Evolutionary conservation across 768 basidiomycete species (phyloP).

Genomic region (Obba rivulosa): DNA sequence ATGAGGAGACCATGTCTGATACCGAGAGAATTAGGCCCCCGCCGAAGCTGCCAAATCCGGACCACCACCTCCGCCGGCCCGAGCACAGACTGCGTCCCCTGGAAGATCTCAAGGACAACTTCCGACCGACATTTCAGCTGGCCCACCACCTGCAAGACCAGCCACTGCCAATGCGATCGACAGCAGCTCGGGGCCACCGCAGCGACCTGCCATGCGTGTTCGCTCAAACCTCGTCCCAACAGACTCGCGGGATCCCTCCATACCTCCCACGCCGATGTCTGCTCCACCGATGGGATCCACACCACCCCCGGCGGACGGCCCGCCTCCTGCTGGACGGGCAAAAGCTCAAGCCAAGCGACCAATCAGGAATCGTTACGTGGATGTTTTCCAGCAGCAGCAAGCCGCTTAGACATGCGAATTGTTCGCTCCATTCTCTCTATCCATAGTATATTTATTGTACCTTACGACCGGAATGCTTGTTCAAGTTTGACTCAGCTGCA

Average conservation of each 20-base stretch:
- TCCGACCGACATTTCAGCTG: conserved; percentile 28
- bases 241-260: conserved; percentile 17
- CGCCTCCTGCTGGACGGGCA: conserved; percentile 44
- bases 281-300: conserved; percentile 9
- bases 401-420: conserved; percentile 1
- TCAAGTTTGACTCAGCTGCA: background rate
- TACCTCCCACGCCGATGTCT: conserved; percentile 23
- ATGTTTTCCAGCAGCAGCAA: conserved; percentile 65
- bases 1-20: background rate
- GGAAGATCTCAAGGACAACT: conserved; percentile 39
- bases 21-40: conserved; percentile 41
- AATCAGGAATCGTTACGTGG: conserved; percentile 81
- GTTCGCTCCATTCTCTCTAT: conserved; percentile 6
- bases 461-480: background rate
- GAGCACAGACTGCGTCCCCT: conserved; percentile 85
- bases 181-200: conserved; percentile 38
- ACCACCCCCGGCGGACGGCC: conserved; percentile 36
- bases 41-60: conserved; percentile 47
- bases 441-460: background rate
- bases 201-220: conserved; percentile 47
- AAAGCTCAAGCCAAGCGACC: conserved; percentile 71
- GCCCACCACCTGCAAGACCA: conserved; percentile 43
- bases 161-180: conserved; percentile 55
- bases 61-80: conserved; percentile 72
- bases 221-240: conserved; percentile 62